Evolutionary conservation across 345 rosid genomes (phyloP).

Genomic region (Rubroshorea leprosula): DNA sequence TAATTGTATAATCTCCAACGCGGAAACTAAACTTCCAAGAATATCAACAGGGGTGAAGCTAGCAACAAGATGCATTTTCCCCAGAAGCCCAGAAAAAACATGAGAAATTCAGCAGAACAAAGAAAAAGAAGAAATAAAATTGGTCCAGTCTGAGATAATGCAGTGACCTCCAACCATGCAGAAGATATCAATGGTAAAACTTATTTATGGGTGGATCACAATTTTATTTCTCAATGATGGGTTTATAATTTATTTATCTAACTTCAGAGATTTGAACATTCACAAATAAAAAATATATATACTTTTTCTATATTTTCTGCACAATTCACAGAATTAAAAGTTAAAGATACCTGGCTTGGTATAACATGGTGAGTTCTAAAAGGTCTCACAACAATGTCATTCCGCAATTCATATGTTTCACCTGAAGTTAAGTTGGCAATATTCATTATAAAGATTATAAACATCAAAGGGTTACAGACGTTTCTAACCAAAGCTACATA

Average conservation of each 20-base stretch:
- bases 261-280: not conserved
- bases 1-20: slow-evolving; percentile 5
- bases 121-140: not conserved
- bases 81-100: not conserved
- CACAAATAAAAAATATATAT: not conserved
- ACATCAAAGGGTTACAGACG: not conserved
- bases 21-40: not conserved
- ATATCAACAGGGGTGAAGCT: too few species aligned
- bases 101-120: not conserved
- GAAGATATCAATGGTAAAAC: too few species aligned
- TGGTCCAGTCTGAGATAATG: too few species aligned
- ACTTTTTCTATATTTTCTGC: not conserved
- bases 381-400: slow-evolving; percentile 78
- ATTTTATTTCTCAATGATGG: not conserved
- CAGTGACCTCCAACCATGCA: too few species aligned
- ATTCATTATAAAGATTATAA: slow-evolving; percentile 9
- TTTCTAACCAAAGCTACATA: slow-evolving; percentile 25
- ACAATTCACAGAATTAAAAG: not conserved
- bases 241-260: not conserved
- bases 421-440: slow-evolving; percentile 38
- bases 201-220: too few species aligned
- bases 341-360: slow-evolving; percentile 70
- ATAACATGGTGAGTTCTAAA: slow-evolving; percentile 84
- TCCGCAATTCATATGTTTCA: slow-evolving; percentile 84
- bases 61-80: not conserved